Conservation (phyloP, 1,139 yeast genomes). For the Blastobotrys malaysiensis region DNA sequence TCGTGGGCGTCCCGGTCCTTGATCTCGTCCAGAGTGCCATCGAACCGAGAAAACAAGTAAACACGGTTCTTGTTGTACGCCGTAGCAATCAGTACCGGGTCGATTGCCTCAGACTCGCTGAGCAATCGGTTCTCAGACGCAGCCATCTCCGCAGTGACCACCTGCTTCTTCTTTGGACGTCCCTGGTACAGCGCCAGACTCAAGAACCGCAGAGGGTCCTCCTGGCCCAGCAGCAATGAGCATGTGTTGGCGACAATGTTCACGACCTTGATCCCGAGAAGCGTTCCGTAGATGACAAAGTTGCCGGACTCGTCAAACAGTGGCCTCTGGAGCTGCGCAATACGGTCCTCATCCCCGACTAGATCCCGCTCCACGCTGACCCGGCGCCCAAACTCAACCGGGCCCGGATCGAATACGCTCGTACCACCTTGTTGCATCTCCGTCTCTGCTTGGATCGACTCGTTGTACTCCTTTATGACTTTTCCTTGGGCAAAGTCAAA, state of each 20-base stretch:
- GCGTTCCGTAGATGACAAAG: slow-evolving; percentile 34
- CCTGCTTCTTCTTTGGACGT: slow-evolving; percentile 14
- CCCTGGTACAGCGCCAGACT: slow-evolving; percentile 34
- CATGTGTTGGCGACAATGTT: slow-evolving; percentile 33
- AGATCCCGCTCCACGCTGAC: slow-evolving; percentile 30
- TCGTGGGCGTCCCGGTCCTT: slow-evolving; percentile 23
- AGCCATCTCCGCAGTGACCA: slow-evolving; percentile 36
- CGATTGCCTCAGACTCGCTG: slow-evolving; percentile 31
- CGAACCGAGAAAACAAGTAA: slow-evolving; percentile 33
- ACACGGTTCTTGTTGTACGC: slow-evolving; percentile 32
- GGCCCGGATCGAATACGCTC: slow-evolving; percentile 23
- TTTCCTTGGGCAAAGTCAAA: slow-evolving; percentile 38
- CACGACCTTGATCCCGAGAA: slow-evolving; percentile 36
- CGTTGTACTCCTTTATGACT: slow-evolving; percentile 34
- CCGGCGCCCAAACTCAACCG: slow-evolving; percentile 30
- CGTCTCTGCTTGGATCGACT: slow-evolving; percentile 26
- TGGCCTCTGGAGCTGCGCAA: slow-evolving; percentile 12
- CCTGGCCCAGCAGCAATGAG: slow-evolving; percentile 32
- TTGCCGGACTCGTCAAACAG: slow-evolving; percentile 37
- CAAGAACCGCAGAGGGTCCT: slow-evolving; percentile 30
- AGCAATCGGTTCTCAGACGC: slow-evolving; percentile 39
- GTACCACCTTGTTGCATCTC: slow-evolving; percentile 30
- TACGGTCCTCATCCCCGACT: slow-evolving; percentile 15
- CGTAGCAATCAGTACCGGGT: slow-evolving; percentile 37
- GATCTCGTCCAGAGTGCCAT: slow-evolving; percentile 18